These are phyloP conservation scores for Elongisporangium senticosum DNA, from an alignment of 352 stramenopile genomes.

Conservation along the genomic window DNA sequence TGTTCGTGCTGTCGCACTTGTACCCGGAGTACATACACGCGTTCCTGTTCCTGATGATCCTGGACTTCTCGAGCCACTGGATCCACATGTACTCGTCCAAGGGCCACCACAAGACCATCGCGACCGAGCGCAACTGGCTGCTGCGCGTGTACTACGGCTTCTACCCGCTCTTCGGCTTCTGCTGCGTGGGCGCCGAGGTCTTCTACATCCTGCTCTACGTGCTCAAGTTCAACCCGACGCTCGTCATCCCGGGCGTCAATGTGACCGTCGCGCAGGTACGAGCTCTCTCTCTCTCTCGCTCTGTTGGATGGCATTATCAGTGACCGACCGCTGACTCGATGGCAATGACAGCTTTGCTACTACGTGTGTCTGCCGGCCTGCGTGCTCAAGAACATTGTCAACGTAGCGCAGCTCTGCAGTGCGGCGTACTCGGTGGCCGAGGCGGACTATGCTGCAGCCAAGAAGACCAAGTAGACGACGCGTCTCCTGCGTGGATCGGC, in stretches of 20 bases:
- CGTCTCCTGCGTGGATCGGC: background rate
- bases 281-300: conserved; percentile 1
- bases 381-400: conserved; percentile 91
- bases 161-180: conserved; percentile 92
- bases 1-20: conserved; percentile 92
- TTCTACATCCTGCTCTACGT: conserved; percentile 92
- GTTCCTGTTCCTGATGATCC: conserved; percentile 90
- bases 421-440: conserved; percentile 75
- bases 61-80: conserved; percentile 98
- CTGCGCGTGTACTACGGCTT: conserved; percentile 92
- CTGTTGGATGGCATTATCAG: conserved; percentile 5
- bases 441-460: conserved; percentile 44
- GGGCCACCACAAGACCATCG: conserved; percentile 94
- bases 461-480: conserved; percentile 48
- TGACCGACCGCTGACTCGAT: conserved; percentile 8
- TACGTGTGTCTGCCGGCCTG: conserved; percentile 87
- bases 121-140: conserved; percentile 91
- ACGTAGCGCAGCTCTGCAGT: conserved; percentile 87
- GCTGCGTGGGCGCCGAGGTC: conserved; percentile 89
- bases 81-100: conserved; percentile 96
- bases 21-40: conserved; percentile 80
- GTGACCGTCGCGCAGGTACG: conserved; percentile 55
- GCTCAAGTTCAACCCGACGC: conserved; percentile 68
- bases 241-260: conserved; percentile 48
- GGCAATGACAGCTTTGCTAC: conserved; percentile 54